Evolutionary conservation across 2,329 filamentous ascomycete genomes (phyloP), one percentile per base, ranked within the genome.

Genomic region (Microsporum canis): DNA sequence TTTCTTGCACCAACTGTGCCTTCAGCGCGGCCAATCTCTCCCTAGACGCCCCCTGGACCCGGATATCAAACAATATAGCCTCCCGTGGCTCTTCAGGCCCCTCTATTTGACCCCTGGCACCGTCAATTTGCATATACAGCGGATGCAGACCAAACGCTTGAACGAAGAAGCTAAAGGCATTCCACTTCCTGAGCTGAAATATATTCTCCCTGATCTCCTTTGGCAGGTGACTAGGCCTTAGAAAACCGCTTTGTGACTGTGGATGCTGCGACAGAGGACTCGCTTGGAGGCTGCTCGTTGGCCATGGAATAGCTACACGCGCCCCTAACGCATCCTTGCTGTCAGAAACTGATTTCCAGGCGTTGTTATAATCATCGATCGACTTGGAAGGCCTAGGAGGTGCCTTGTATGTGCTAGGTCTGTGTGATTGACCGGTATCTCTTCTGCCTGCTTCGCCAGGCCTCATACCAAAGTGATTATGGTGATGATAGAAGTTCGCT

Each of bases 151-250:
- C 61, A 57, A 61, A 66, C 5, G 60, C 55, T 23, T 53, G 29
- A 8, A 63, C 33, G 41, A 63, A 65, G 55, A 66, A 66, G 12
- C 38, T 59, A 39, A 65, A 66, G 23, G 59, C 62, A 23, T 65
- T 66, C 64, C 64, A 66, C 58, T 61, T 59, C 58, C 60, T 63
- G 23, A 64, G 62, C 5, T 63, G 38, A 53, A 61, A 64, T 39
- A 47, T 33, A 36, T 56, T 31, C 3, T 61, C 31, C 0, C 31
- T 53, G 41, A 63, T 62, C 38, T 62, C 34, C 5, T 17, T 23
- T n/a, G 61, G 59, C 43, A 64, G 29, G 8, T n/a, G 58, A n/a
- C 17, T 17, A 31, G 38, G n/a, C 33, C 59, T 29, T 58, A 34
- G 5, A 34, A 29, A 7, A 5, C 45, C 29, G 6, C 23, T 34